Evolutionary conservation across 192 early-diverging fungal species (phyloP).

Genomic region (Coemansia sp.): DNA sequence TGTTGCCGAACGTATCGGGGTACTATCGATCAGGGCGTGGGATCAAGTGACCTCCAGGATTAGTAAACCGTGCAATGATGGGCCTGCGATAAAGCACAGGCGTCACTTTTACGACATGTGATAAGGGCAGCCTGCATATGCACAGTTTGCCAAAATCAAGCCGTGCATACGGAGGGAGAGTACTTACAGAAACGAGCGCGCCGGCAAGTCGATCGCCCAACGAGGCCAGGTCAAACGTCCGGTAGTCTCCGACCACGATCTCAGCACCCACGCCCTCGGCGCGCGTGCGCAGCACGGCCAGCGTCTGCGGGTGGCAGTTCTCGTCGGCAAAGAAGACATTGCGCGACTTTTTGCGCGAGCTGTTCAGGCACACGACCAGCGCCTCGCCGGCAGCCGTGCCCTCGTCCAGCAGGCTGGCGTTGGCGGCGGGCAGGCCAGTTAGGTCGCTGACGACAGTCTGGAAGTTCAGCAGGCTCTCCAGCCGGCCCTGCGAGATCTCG

Average conservation of each 20-base stretch:
- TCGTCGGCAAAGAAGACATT: conserved; percentile 90
- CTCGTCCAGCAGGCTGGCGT: conserved; percentile 98
- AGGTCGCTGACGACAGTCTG: conserved; percentile 96
- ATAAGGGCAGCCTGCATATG: background rate
- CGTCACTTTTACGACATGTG: background rate
- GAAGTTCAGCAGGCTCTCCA: conserved; percentile 95
- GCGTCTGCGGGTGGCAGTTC: conserved; percentile 93
- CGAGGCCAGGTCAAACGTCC: conserved; percentile 67
- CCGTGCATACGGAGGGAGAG: background rate
- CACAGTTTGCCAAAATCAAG: background rate
- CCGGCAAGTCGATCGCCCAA: conserved; percentile 79
- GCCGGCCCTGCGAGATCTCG: conserved; percentile 96
- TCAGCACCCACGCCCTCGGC: conserved; percentile 95
- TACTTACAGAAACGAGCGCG: conserved; percentile 75
- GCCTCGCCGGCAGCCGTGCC: conserved; percentile 98
- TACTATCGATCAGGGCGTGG: conserved; percentile 63
- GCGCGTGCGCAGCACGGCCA: conserved; percentile 83
- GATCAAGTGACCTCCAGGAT: too few species aligned
- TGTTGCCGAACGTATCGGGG: conserved; percentile 81
- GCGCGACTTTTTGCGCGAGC: conserved; percentile 66
- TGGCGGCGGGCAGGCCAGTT: conserved; percentile 93
- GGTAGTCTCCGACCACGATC: conserved; percentile 78
- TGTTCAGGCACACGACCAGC: conserved; percentile 81
- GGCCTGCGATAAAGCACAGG: too few species aligned
- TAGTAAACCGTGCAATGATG: too few species aligned